A percentile compares a stretch with the other conserved stretches of the same genome.
Evolutionary conservation across 257 asterid species (phyloP).

Genomic region (Solanum chiquidenum): DNA sequence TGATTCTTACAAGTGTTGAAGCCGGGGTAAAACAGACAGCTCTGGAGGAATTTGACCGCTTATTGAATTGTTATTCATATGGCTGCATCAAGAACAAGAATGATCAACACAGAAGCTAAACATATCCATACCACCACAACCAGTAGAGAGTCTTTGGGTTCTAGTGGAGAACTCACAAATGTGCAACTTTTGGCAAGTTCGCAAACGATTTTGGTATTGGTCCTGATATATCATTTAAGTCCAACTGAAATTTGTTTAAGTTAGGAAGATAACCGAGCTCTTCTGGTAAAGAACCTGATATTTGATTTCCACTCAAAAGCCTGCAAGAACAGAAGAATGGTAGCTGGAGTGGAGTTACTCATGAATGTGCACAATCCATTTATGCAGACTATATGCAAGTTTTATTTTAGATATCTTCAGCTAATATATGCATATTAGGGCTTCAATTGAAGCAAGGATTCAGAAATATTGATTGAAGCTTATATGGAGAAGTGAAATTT

Average conservation of each 20-base stretch:
- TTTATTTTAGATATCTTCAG: neutral
- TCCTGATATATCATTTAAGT: slow-evolving; percentile 81
- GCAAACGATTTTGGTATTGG: slow-evolving; percentile 68
- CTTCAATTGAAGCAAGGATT: neutral
- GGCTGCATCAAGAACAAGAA: slow-evolving; percentile 46
- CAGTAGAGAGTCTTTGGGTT: neutral
- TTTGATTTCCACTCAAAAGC: slow-evolving; percentile 88
- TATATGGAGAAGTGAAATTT: neutral
- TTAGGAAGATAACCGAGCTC: slow-evolving; percentile 77
- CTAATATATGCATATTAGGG: neutral
- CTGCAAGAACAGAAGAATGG: slow-evolving; percentile 26
- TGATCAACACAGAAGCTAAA: neutral
- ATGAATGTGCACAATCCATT: neutral
- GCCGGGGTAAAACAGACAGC: slow-evolving; percentile 68
- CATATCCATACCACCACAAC: slow-evolving; percentile 1
- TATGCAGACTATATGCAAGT: neutral
- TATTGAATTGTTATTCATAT: slow-evolving; percentile 94
- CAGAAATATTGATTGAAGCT: neutral
- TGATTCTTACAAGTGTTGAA: slow-evolving; percentile 79
- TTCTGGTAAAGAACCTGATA: slow-evolving; percentile 84
- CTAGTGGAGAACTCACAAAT: slow-evolving; percentile 45
- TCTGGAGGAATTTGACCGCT: slow-evolving; percentile 83
- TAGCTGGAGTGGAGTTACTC: neutral
- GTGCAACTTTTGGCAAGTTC: slow-evolving; percentile 48
- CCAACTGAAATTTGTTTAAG: slow-evolving; percentile 83